Base-by-base conservation (phyloP, 1,284 basidiomycete species). In the Ganoderma meredithae region DNA sequence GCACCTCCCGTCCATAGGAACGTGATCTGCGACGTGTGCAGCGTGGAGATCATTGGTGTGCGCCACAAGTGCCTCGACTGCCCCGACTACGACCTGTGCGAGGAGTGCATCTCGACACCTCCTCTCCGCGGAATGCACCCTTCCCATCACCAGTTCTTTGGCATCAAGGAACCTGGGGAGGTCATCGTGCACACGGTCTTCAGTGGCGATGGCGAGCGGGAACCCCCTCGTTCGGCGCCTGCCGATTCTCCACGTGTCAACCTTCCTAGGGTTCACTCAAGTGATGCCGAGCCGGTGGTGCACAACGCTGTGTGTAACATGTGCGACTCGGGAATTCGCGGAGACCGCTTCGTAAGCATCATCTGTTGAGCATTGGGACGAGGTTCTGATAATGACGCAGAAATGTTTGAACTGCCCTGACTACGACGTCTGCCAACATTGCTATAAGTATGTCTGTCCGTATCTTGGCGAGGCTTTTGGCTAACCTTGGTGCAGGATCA, bases 21-120 rank as follows among this genome's bases (percentile, higher is more conserved):
- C 59, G 79, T 91, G n/a, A 59, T 82, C n/a, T 93, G 90, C 74
- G 90, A 94, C 76, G 73, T 73, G 13, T 94, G 92, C 77, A 74
- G 83, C 5, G 72, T 79, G 10, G 83, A 79, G 6, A 81, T 93
- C 41, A 81, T 85, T 62, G 92, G 92, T 17, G 76, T 87, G 66
- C 85, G 93, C 56, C 88, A 92, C 78, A 94, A 93, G 77, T 94
- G 92, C 72, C 79, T 93, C 19, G 91, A 93, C 73, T 94, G 92
- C 76, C 81, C 83, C 62, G 92, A 94, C 77, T 94, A 88, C 75
- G 93, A 95, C 77, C 80, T 94, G 60, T 94, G 93, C 77, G 84
- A 86, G 0, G 5, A 75, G 0, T 94, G 92, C 76, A 81, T 88
- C 53, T 66, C 63, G 15, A 68, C 64, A 58, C 94, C 95, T 12